Conservation (phyloP, 768 basidiomycete species). For the Russula griseocarnosa region DNA sequence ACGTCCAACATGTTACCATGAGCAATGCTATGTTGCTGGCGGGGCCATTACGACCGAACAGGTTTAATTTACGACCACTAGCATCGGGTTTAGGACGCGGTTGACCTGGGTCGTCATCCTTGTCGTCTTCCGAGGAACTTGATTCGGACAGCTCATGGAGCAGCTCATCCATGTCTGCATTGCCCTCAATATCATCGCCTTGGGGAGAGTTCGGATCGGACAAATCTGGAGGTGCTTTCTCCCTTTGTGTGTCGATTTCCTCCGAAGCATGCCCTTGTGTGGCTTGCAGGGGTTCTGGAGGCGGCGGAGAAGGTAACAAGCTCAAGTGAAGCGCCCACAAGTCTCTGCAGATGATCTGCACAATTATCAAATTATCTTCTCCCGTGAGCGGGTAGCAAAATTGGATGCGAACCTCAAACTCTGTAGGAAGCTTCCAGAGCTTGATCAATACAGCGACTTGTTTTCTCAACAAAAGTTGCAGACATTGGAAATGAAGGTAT, state of each 20-base stretch:
- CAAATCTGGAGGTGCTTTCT: neutral
- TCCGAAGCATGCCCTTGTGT: slow-evolving; percentile 15
- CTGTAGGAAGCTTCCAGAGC: slow-evolving; percentile 69
- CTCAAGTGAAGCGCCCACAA: slow-evolving; percentile 75
- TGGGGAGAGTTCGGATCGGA: slow-evolving; percentile 32
- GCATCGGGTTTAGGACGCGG: slow-evolving; percentile 18
- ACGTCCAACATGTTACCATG: slow-evolving; percentile 70
- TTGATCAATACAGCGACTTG: slow-evolving; percentile 60
- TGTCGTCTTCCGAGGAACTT: slow-evolving; percentile 35
- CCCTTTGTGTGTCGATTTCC: slow-evolving; percentile 4
- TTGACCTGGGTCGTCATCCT: slow-evolving; percentile 18
- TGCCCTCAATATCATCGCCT: slow-evolving; percentile 33
- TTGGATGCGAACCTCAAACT: slow-evolving; percentile 63
- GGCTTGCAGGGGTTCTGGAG: slow-evolving; percentile 56
- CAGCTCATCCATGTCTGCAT: slow-evolving; percentile 41
- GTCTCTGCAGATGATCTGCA: slow-evolving; percentile 68
- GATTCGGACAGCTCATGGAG: slow-evolving; percentile 40
- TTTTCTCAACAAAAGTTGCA: slow-evolving; percentile 75
- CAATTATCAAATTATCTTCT: slow-evolving; percentile 2
- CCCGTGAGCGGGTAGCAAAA: neutral
- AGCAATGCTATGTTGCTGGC: slow-evolving; percentile 62
- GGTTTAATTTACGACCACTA: slow-evolving; percentile 20
- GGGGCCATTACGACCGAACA: slow-evolving; percentile 38
- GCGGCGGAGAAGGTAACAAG: slow-evolving; percentile 54
- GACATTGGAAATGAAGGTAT: slow-evolving; percentile 78